phyloP scores from a whole-genome alignment of 208 protist genomes.

The Crithidia mellificae region DNA sequence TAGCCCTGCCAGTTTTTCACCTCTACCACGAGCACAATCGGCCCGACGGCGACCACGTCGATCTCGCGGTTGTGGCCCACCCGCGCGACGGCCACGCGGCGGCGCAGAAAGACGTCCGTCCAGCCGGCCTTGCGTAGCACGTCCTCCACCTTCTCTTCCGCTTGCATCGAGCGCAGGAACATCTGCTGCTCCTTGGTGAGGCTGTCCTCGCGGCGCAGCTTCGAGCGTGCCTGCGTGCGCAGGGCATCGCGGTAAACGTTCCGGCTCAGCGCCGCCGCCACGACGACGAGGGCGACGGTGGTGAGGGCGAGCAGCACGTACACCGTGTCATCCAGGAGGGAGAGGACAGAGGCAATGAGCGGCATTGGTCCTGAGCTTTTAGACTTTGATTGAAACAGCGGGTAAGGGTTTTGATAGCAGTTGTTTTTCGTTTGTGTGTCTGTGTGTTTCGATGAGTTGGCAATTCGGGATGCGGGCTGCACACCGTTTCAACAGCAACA shows the following conservation, averaged over 20 bases:
- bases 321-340: conserved; percentile 38
- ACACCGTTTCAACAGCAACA: no score
- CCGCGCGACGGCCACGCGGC: conserved; percentile 71
- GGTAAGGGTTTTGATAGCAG: no score
- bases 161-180: conserved; percentile 69
- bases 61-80: conserved; percentile 88
- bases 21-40: conserved; percentile 83
- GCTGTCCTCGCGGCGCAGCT: conserved; percentile 36
- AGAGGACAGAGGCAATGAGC: conserved; percentile 3
- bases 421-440: no score
- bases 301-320: conserved; percentile 46
- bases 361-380: no score
- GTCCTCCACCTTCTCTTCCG: conserved; percentile 68
- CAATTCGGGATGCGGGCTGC: no score
- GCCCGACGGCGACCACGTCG: conserved; percentile 83
- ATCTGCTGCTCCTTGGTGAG: conserved; percentile 37
- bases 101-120: conserved; percentile 77
- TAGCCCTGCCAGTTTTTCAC: conserved; percentile 91
- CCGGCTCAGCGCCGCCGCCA: conserved; percentile 45
- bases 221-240: conserved; percentile 45
- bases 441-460: no score
- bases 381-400: not conserved
- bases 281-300: conserved; percentile 37
- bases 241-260: conserved; percentile 57
- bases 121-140: conserved; percentile 77